These are phyloP conservation scores for Phalaenopsis aphrodite DNA, from an alignment of 106 monocot species.

Conservation along the genomic window DNA sequence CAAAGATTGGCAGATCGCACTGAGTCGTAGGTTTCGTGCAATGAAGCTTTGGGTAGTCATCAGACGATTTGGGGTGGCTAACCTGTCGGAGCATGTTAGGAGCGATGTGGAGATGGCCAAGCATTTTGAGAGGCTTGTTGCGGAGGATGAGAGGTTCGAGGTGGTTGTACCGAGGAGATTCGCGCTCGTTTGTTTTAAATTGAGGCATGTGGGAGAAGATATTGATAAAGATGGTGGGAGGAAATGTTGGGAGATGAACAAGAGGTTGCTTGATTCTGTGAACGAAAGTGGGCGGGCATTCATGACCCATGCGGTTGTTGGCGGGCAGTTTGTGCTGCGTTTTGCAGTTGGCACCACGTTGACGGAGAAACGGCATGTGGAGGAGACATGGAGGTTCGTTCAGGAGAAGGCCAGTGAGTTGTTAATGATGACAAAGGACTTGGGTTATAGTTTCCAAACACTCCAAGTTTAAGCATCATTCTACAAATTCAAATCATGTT, in stretches of 20 bases:
- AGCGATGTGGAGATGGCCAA: slow-evolving; percentile 19
- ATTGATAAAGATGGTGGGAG: neutral
- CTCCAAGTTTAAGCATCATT: too few relatives aligned
- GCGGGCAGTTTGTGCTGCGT: slow-evolving; percentile 27
- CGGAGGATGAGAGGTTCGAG: slow-evolving; percentile 26
- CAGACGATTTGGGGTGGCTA: slow-evolving; percentile 20
- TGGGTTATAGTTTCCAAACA: too few relatives aligned
- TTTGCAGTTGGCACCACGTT: slow-evolving; percentile 34
- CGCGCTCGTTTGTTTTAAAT: slow-evolving; percentile 31
- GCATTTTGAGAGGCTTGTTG: slow-evolving; percentile 19
- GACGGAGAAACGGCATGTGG: slow-evolving; percentile 41
- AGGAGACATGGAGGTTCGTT: slow-evolving; percentile 37
- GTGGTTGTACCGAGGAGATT: slow-evolving; percentile 25
- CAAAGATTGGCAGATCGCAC: slow-evolving; percentile 61
- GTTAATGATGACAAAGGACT: too few relatives aligned
- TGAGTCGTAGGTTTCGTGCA: slow-evolving; percentile 32
- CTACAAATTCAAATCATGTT: too few relatives aligned
- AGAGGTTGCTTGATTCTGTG: slow-evolving; percentile 29
- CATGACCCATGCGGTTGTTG: slow-evolving; percentile 36
- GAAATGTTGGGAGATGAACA: slow-evolving; percentile 15
- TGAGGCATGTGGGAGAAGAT: slow-evolving; percentile 4
- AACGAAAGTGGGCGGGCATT: slow-evolving; percentile 33
- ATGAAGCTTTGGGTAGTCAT: slow-evolving; percentile 52
- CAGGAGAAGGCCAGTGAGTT: slow-evolving; percentile 20
- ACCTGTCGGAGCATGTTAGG: slow-evolving; percentile 25